Percentiles rank a stretch among this genome's conserved stretches.
Conservation (phyloP, 164 flowering plant species). For the Aristolochia californica region DNA sequence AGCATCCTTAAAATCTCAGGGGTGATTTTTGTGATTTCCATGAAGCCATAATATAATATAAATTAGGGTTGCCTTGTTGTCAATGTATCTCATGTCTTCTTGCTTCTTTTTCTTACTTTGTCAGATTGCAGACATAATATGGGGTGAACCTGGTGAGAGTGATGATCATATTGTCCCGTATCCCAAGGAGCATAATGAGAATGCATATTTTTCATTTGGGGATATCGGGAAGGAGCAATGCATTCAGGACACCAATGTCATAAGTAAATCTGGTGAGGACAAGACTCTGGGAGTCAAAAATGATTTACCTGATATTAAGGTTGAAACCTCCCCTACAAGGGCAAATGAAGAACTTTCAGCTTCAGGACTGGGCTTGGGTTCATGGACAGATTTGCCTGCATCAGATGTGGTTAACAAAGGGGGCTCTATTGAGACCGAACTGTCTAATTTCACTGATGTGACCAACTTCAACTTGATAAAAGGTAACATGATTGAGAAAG, state of each 20-base stretch:
- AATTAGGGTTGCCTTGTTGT: too few species aligned
- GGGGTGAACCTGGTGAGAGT: conserved; percentile 55
- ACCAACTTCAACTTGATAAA: conserved; percentile 19
- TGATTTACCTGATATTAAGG: conserved; percentile 13
- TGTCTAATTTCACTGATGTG: conserved; percentile 18
- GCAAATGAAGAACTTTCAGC: conserved; percentile 18
- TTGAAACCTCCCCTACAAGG: not conserved
- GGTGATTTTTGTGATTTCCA: too few species aligned
- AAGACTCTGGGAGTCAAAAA: conserved; percentile 11
- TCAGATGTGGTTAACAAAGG: conserved; percentile 14
- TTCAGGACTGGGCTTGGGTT: conserved; percentile 35
- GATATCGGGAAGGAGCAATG: conserved; percentile 36
- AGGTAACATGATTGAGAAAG: conserved; percentile 5
- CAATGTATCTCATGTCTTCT: too few species aligned
- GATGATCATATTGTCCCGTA: conserved; percentile 81
- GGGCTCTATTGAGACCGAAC: conserved; percentile 24
- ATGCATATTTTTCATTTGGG: conserved; percentile 10
- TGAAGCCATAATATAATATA: too few species aligned
- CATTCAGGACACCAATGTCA: conserved; percentile 17
- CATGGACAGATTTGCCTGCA: conserved; percentile 28
- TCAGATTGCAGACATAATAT: conserved; percentile 60
- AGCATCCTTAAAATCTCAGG: too few species aligned
- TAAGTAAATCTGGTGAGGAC: conserved; percentile 13
- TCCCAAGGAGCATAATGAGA: conserved; percentile 17
- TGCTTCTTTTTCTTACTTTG: too few species aligned